These are phyloP conservation scores for Sphaerulina vaccinii DNA, from an alignment of 2,329 filamentous ascomycete species.

Conservation along the genomic window DNA sequence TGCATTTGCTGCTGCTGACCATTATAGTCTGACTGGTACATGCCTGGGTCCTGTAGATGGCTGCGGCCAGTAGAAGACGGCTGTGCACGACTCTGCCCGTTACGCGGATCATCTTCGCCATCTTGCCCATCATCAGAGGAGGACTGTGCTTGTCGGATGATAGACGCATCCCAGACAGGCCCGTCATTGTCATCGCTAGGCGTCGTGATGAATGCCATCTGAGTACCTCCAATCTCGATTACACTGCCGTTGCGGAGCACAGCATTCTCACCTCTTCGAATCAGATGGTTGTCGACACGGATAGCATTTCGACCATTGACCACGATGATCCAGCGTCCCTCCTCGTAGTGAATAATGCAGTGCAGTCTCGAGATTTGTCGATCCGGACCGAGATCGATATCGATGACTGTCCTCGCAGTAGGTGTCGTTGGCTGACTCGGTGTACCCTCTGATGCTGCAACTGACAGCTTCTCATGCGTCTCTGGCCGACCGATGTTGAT, in stretches of 20 bases:
- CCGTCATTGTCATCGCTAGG: constrained; percentile 70
- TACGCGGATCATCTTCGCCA: constrained; percentile 35
- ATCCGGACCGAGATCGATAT: constrained; percentile 73
- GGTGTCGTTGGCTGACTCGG: constrained; percentile 30
- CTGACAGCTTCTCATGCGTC: constrained; percentile 34
- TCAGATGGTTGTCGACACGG: constrained; percentile 70
- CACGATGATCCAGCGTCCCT: constrained; percentile 71
- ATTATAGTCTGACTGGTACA: constrained; percentile 29
- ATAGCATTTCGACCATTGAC: constrained; percentile 92
- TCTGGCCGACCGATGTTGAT: constrained; percentile 71
- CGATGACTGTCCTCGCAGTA: constrained; percentile 54
- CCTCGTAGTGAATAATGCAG: constrained; percentile 50
- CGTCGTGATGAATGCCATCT: constrained; percentile 99
- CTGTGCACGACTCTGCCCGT: constrained; percentile 13
- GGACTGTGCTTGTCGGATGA: constrained; percentile 40
- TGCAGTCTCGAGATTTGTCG: constrained; percentile 52
- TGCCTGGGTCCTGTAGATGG: constrained; percentile 24
- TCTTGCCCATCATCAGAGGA: constrained; percentile 46
- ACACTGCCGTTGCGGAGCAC: constrained; percentile 81
- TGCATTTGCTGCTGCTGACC: constrained; percentile 27
- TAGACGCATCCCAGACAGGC: constrained; percentile 54
- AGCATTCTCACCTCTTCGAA: constrained; percentile 66
- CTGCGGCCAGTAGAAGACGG: constrained; percentile 17
- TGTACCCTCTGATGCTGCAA: constrained; percentile 19
- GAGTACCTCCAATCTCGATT: constrained; percentile 84